These are phyloP conservation scores for Lachnellula suecica DNA, from an alignment of 2,329 filamentous ascomycete species.

Conservation along the genomic window DNA sequence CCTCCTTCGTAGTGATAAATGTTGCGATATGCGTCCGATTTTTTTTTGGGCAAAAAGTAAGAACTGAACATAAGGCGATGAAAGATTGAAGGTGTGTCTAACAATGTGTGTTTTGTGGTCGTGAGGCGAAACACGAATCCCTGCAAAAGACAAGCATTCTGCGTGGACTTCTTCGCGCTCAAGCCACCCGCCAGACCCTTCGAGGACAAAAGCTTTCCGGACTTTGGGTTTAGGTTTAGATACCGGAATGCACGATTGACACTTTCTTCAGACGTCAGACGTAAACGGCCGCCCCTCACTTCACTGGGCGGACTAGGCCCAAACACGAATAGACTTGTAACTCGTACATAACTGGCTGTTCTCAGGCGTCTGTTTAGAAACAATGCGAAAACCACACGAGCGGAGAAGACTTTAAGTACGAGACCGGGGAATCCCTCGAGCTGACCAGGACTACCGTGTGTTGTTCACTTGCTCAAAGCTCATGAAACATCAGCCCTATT, in stretches of 20 bases:
- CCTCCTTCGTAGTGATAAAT: not conserved
- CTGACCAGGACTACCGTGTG: not conserved
- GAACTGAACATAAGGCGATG: not conserved
- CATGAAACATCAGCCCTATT: not conserved
- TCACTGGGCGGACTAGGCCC: not conserved
- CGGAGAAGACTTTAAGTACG: not conserved
- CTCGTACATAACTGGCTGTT: not conserved
- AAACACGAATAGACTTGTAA: not conserved
- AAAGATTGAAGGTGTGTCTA: not conserved
- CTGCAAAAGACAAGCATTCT: conserved; percentile 15
- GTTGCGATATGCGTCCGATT: not conserved
- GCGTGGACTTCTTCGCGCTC: too few species aligned
- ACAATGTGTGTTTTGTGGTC: conserved; percentile 12
- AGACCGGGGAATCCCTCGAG: not conserved
- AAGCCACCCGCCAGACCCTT: too few species aligned
- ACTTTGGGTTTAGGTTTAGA: not conserved
- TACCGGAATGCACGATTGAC: conserved; percentile 19
- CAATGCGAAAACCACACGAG: not conserved
- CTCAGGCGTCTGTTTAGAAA: conserved; percentile 1
- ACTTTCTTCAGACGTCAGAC: conserved; percentile 21
- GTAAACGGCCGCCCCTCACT: conserved; percentile 9
- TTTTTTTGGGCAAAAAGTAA: not conserved
- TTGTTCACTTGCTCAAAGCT: not conserved
- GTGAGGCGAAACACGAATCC: conserved; percentile 10
- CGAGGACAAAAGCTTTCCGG: conserved; percentile 15